Percentiles rank a stretch among this genome's conserved stretches.
These are phyloP conservation scores for Jackrogersella multiformis DNA, from an alignment of 495 filamentous ascomycete species.

Conservation along the genomic window DNA sequence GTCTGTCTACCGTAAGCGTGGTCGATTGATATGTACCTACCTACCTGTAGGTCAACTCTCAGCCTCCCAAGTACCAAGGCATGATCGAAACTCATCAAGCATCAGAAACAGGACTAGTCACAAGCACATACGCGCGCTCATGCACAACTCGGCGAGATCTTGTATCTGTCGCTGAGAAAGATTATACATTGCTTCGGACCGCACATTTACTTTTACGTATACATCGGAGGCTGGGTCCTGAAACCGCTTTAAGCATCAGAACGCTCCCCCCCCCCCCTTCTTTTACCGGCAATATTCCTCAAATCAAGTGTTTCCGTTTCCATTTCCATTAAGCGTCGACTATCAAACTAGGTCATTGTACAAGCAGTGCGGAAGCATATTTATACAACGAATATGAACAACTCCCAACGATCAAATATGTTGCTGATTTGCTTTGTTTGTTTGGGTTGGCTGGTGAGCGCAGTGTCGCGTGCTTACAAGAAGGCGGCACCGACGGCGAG, in stretches of 20 bases:
- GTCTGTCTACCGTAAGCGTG: too few relatives aligned
- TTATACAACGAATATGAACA: slow-evolving; percentile 29
- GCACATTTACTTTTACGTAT: slow-evolving; percentile 26
- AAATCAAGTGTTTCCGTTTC: slow-evolving; percentile 17
- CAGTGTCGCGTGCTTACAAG: slow-evolving; percentile 26
- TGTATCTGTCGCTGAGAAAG: slow-evolving; percentile 20
- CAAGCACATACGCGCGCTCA: too few relatives aligned
- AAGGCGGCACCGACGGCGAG: slow-evolving; percentile 40
- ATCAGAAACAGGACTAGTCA: slow-evolving; percentile 1
- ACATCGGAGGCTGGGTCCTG: slow-evolving; percentile 6
- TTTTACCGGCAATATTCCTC: slow-evolving; percentile 6
- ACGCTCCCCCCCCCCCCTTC: not conserved
- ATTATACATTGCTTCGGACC: slow-evolving; percentile 31
- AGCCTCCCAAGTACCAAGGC: not conserved
- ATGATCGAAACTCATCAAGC: not conserved
- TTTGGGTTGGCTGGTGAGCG: not conserved
- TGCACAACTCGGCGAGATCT: not conserved
- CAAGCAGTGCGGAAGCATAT: slow-evolving; percentile 21
- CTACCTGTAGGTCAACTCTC: too few relatives aligned
- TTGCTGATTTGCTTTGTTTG: too few relatives aligned
- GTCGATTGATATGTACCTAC: too few relatives aligned
- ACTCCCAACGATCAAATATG: not conserved
- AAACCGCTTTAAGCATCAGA: slow-evolving; percentile 13
- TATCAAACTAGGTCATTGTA: slow-evolving; percentile 26
- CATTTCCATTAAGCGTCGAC: slow-evolving; percentile 31